A percentile compares a stretch with the other conserved stretches of the same genome.
These are phyloP conservation scores for Flaveria robusta DNA, from an alignment of 129 eudicot genomes.

Conservation along the genomic window DNA sequence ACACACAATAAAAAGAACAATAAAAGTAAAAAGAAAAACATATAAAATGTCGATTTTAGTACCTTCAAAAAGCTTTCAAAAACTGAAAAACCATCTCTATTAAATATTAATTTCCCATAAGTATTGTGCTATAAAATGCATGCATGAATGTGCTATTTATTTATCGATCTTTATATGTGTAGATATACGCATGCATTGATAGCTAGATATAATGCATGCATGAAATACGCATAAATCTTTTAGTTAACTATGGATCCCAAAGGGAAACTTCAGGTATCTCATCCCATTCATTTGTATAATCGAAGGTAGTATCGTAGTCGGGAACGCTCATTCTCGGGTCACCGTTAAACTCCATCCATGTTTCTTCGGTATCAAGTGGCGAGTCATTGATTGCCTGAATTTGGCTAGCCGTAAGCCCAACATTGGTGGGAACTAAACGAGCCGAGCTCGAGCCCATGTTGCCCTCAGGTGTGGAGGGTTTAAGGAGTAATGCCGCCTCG, in stretches of 20 bases:
- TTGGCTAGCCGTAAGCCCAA: constrained; percentile 48
- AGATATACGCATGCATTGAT: neutral
- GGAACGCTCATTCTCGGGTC: constrained; percentile 17
- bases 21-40: neutral
- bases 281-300: constrained; percentile 33
- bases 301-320: neutral
- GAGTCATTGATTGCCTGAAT: constrained; percentile 58
- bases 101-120: neutral
- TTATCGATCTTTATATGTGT: constrained; percentile 13
- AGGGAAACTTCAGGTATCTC: constrained; percentile 53
- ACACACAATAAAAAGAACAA: neutral
- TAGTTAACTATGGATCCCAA: constrained; percentile 36
- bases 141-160: neutral
- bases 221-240: constrained; percentile 1
- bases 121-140: neutral
- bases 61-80: constrained; percentile 1
- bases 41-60: neutral
- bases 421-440: constrained; percentile 33
- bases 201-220: neutral
- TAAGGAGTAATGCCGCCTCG: constrained; percentile 41
- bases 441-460: constrained; percentile 20
- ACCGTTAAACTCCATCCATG: constrained; percentile 33
- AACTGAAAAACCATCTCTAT: neutral
- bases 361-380: constrained; percentile 48
- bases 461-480: constrained; percentile 2